Percentiles rank a stretch among this genome's conserved stretches.
Evolutionary conservation across 2,329 filamentous ascomycete genomes (phyloP).

Genomic region (Ophiocordyceps camponoti-floridani): DNA sequence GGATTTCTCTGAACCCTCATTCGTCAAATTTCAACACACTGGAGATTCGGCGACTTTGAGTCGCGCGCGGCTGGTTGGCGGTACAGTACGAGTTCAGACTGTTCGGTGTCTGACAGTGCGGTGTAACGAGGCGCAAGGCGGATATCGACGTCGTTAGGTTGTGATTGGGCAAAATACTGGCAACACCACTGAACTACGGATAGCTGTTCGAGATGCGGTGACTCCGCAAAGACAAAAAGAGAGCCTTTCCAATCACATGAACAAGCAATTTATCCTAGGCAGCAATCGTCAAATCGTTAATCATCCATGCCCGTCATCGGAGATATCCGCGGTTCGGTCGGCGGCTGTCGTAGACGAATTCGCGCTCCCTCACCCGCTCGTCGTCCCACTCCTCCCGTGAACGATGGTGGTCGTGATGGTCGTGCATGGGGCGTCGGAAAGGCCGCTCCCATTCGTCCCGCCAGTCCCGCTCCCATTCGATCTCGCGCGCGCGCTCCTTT

Average conservation of each 20-base stretch:
- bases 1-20: no score
- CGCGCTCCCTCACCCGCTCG: conserved; percentile 47
- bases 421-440: conserved; percentile 16
- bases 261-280: not conserved
- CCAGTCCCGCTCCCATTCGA: conserved; percentile 40
- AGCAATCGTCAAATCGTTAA: not conserved
- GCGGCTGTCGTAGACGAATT: conserved; percentile 43
- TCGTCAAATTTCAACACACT: no score
- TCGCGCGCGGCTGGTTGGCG: no score
- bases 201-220: not conserved
- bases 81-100: no score
- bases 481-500: conserved; percentile 31
- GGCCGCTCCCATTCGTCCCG: conserved; percentile 31
- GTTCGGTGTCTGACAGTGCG: no score
- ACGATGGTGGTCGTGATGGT: conserved; percentile 9
- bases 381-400: conserved; percentile 30
- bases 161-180: not conserved
- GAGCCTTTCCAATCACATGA: not conserved
- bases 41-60: no score
- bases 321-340: conserved; percentile 8
- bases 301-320: not conserved
- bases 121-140: no score
- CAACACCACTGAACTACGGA: not conserved
- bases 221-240: not conserved
- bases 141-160: no score